Evolutionary conservation across 805 yeast species (phyloP), one percentile per base, ranked within the genome.

Genomic region (Teunomyces cretensis): DNA sequence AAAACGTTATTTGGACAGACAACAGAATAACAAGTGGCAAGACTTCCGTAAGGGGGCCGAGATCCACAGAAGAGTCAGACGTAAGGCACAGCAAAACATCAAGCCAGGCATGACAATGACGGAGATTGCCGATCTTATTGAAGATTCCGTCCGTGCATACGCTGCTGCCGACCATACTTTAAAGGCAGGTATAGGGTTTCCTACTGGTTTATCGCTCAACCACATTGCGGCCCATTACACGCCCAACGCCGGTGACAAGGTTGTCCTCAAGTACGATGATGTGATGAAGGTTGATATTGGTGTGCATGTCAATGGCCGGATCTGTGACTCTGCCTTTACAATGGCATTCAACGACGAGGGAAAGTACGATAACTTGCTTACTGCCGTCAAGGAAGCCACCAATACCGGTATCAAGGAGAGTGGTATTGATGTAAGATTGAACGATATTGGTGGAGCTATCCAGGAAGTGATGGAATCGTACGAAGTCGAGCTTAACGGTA

Each of bases 211-310:
- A 32, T 88, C 96, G 1, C 67, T 92, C 52, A 94, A 94, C 68
- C 87, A 90, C 61, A 84, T 89, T 61, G 99, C 99, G 19, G 99
- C 99, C 0, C 99, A 94, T 64, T 94, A 90, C 68, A 92, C 98
- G 0, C 99, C 99, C 11, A 94, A 94, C 68, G 85, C 92, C 4
- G 96, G 96, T 9, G 99, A 94, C 64, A 88, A 82, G 57, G 78
- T 88, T 6, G 86, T 86, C 1, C 72, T 94, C 54, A 73, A 78
- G 49, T 81, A 89, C 57, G 96, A 88, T 49, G 99, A 94, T 65
- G 97, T 94, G 39, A 81, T 94, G 88, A 94, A 94, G 70, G 92
- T 94, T 32, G 99, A 94, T 64, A 81, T 92, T 59, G 99, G 99
- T 53, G 97, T 94, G 16, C 99, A 94, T 61, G 87, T 92, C 33